A percentile compares a stretch with the other conserved stretches of the same genome.
These are phyloP conservation scores for Gracilaria gracilis DNA, from an alignment of 23 red algal genomes.

Conservation along the genomic window DNA sequence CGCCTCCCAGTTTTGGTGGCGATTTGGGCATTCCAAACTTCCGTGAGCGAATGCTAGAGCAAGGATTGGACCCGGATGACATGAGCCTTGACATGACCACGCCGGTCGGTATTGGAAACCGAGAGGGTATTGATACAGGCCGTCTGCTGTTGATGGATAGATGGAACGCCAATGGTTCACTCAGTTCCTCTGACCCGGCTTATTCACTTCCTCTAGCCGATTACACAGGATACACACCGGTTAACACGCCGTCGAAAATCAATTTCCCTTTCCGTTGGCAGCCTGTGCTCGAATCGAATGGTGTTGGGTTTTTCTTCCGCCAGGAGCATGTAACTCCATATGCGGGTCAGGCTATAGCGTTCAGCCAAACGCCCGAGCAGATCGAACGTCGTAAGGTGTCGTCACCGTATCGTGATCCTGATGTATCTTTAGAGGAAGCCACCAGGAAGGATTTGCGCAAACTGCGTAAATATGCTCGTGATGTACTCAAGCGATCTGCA, in stretches of 20 bases:
- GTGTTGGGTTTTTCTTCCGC: constrained; percentile 20
- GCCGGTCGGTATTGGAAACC: constrained; percentile 21
- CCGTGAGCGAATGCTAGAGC: neutral
- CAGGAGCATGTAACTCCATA: constrained; percentile 55
- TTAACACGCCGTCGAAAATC: constrained; percentile 36
- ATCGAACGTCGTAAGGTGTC: neutral
- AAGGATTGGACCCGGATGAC: constrained; percentile 41
- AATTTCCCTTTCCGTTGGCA: constrained; percentile 51
- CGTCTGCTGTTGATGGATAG: constrained; percentile 21
- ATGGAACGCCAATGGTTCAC: constrained; percentile 6
- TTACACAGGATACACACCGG: constrained; percentile 31
- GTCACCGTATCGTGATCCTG: constrained; percentile 3
- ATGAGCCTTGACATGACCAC: constrained; percentile 7
- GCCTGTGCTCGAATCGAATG: constrained; percentile 26
- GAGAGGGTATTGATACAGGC: constrained; percentile 8
- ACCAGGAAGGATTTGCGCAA: neutral
- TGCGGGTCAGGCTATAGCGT: constrained; percentile 27
- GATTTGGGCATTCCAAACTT: neutral
- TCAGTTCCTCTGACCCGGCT: neutral
- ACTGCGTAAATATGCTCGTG: neutral
- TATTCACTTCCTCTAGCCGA: constrained; percentile 17
- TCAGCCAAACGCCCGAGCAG: constrained; percentile 14
- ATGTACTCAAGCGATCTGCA: constrained; percentile 3
- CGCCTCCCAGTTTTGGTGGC: constrained; percentile 25
- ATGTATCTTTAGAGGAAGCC: neutral